phyloP scores from a whole-genome alignment of 495 filamentous ascomycete species.

The Hamigera avellanea region DNA sequence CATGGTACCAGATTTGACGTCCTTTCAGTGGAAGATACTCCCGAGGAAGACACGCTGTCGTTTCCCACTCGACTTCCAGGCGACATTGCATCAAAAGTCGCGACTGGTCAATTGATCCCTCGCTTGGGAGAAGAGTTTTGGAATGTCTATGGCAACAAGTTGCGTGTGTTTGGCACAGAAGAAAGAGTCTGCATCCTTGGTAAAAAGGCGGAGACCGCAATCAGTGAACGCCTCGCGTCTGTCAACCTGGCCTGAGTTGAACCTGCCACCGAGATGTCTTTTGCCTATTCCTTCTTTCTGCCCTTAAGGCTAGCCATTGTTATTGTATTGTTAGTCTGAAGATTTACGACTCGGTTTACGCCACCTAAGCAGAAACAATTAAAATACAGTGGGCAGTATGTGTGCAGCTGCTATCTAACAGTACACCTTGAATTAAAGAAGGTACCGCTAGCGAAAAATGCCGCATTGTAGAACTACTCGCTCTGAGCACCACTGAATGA shows the following conservation, averaged over 20 bases:
- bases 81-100: conserved; percentile 3
- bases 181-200: conserved; percentile 40
- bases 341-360: too few species aligned
- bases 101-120: conserved; percentile 31
- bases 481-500: conserved; percentile 56
- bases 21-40: conserved; percentile 4
- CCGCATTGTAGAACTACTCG: conserved; percentile 29
- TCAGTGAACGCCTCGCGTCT: background rate
- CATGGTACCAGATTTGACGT: conserved; percentile 9
- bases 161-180: conserved; percentile 53
- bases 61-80: background rate
- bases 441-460: conserved; percentile 67
- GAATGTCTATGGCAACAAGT: conserved; percentile 48
- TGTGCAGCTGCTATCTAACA: conserved; percentile 61
- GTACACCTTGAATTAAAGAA: conserved; percentile 49
- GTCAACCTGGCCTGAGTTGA: background rate
- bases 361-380: too few species aligned
- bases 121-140: conserved; percentile 43
- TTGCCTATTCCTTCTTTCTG: too few species aligned
- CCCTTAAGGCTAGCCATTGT: too few species aligned
- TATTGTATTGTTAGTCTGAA: too few species aligned
- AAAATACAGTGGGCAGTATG: conserved; percentile 32
- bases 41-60: conserved; percentile 1
- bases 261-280: too few species aligned
- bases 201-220: background rate